phyloP scores from a whole-genome alignment of 441 rosid species.

The Geranium incanum region DNA sequence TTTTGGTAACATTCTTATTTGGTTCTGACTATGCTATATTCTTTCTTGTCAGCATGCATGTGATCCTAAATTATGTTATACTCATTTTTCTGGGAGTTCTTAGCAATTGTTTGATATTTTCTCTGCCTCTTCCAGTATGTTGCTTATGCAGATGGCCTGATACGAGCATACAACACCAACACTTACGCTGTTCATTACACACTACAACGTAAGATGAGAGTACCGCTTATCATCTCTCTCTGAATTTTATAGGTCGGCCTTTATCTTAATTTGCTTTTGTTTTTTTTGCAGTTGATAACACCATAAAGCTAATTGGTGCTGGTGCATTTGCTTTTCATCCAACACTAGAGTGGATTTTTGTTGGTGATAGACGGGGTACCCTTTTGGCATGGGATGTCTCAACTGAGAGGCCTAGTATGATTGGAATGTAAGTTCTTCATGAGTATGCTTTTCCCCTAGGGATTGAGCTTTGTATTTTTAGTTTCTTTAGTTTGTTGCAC shows the following conservation, averaged over 20 bases:
- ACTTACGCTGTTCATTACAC: constrained; percentile 92
- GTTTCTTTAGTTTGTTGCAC: not conserved
- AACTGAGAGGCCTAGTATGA: constrained; percentile 92
- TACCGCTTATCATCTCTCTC: constrained; percentile 5
- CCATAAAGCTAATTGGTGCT: constrained; percentile 92
- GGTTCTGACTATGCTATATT: constrained; percentile 16
- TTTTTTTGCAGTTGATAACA: constrained; percentile 70
- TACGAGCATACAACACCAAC: constrained; percentile 95
- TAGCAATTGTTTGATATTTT: constrained; percentile 14
- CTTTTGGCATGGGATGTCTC: constrained; percentile 99
- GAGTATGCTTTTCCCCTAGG: constrained; percentile 12
- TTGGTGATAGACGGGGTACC: constrained; percentile 97
- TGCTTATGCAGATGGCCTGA: constrained; percentile 98
- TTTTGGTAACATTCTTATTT: constrained; percentile 47
- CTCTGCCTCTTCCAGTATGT: constrained; percentile 61
- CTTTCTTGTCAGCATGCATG: not conserved
- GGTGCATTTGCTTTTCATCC: constrained; percentile 98
- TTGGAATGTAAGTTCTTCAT: constrained; percentile 74
- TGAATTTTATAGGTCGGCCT: constrained; percentile 10
- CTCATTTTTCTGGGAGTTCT: constrained; percentile 10
- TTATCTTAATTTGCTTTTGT: constrained; percentile 9
- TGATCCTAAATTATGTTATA: not conserved
- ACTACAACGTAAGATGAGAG: constrained; percentile 65
- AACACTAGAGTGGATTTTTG: constrained; percentile 91
- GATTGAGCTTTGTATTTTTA: not conserved